These are phyloP conservation scores for Diplodia scrobiculata DNA, from an alignment of 2,329 filamentous ascomycete genomes.

Conservation along the genomic window DNA sequence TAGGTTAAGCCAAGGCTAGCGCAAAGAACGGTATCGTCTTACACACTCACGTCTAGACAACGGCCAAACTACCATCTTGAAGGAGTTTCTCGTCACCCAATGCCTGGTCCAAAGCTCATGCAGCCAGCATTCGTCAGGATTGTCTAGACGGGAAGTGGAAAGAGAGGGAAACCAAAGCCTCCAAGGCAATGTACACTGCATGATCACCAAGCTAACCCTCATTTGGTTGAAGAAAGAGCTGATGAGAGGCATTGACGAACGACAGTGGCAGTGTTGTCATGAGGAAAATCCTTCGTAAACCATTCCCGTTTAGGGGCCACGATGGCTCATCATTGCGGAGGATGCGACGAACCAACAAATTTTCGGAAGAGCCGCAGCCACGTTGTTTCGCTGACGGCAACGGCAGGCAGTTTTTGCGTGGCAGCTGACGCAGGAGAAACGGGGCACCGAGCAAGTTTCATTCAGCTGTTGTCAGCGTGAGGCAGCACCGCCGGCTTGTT, in stretches of 20 bases:
- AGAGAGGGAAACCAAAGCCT: too few relatives aligned
- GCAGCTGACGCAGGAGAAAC: conserved; percentile 15
- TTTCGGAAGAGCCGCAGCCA: background rate
- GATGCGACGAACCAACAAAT: background rate
- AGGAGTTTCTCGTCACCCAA: background rate
- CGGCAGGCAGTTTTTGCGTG: background rate
- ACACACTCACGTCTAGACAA: background rate
- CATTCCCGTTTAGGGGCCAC: background rate
- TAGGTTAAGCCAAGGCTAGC: conserved; percentile 5
- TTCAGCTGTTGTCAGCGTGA: conserved; percentile 18
- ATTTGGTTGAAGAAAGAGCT: background rate
- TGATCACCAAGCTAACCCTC: background rate
- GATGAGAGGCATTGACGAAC: background rate
- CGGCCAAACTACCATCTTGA: background rate
- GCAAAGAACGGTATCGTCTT: background rate
- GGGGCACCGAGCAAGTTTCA: conserved; percentile 6
- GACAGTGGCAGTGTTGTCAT: background rate
- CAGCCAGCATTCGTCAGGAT: too few relatives aligned
- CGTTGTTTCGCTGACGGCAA: background rate
- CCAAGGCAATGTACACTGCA: background rate
- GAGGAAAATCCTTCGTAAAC: background rate
- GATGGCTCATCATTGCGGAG: background rate
- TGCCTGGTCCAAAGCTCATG: background rate
- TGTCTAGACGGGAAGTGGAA: too few relatives aligned
- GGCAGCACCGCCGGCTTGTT: conserved; percentile 13